Base-by-base conservation (phyloP, 306 rosid species). In the Pyrus bretschneideri region DNA sequence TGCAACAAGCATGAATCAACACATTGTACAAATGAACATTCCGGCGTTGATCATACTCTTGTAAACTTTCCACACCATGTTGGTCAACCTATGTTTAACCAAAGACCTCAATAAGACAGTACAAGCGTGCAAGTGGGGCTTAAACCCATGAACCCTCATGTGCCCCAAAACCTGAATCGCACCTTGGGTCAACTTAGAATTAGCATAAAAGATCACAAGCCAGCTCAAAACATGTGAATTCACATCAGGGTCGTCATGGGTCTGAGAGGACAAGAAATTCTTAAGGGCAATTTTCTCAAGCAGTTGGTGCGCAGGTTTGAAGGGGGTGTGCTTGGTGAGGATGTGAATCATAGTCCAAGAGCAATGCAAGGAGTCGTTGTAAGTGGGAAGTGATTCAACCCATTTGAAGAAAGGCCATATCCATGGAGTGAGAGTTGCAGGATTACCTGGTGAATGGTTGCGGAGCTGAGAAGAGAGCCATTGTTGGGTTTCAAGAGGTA, bases 191-290 rank as follows among this genome's bases (percentile, higher is more conserved):
- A 85, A 80, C 90, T 81, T 90, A 13, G 72, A 86, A 67, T 86
- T 86, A 0, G 88, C 87, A 74, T 85, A 91, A 81, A 67, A 75
- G 54, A 90, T 90, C 78, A 94, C 86, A 66, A 94, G 89, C 97
- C 96, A 91, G 72, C 98, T 94, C 88, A 94, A 85, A 72, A 94
- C 84, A 29, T 94, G 98, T 0, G 97, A 85, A 85, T 85, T 89
- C 60, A 82, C 91, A 77, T 88, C 92, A 1, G 79, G 80, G 82
- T 87, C 89, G 62, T 84, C 82, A 23, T 76, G 86, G 72, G 51
- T 80, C 67, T 77, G 81, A 1, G 93, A 87, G 3, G 95, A 89
- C 25, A 94, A 81, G 67, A 91, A 90, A 68, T 94, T 89, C 78
- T 38, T 88, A 17, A 61, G 83, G 1, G 97, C 82, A 77, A 90